Conservation (phyloP, 768 basidiomycete species). For the Auricularia sp. region DNA sequence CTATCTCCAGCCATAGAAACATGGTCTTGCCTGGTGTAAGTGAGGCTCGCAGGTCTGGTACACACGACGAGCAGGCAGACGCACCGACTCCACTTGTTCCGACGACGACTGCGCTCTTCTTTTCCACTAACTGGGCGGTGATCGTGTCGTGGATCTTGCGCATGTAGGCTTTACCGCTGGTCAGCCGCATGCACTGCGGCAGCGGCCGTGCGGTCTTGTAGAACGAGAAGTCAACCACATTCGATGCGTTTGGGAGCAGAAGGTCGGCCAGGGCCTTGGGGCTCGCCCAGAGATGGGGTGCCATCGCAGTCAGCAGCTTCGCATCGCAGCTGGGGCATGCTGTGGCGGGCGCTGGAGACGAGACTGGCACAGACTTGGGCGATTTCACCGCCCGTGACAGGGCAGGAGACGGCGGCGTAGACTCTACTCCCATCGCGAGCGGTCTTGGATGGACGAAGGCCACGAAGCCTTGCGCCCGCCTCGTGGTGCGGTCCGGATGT, state of each 20-base stretch:
- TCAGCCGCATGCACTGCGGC: conserved; percentile 1
- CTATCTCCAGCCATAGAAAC: neutral
- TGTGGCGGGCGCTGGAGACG: conserved; percentile 54
- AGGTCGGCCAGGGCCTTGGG: neutral
- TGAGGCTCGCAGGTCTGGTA: neutral
- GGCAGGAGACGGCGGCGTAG: neutral
- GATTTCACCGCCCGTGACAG: neutral
- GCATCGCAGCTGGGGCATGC: neutral
- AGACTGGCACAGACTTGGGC: conserved; percentile 12
- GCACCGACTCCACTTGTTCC: neutral
- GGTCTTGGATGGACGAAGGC: neutral
- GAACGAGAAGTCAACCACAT: neutral
- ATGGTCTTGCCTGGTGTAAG: neutral
- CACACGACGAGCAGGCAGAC: neutral
- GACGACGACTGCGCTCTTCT: neutral
- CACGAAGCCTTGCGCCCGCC: neutral
- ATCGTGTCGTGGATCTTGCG: neutral
- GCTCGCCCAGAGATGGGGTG: neutral
- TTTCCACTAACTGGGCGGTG: neutral
- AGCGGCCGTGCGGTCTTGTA: neutral
- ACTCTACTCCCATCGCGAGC: neutral
- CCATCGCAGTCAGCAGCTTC: neutral
- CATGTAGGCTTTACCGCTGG: neutral
- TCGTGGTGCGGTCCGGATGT: neutral
- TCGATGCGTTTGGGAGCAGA: neutral